Conservation (phyloP, 1,284 basidiomycete genomes). For the Apiotrichum mycotoxinovorans region DNA sequence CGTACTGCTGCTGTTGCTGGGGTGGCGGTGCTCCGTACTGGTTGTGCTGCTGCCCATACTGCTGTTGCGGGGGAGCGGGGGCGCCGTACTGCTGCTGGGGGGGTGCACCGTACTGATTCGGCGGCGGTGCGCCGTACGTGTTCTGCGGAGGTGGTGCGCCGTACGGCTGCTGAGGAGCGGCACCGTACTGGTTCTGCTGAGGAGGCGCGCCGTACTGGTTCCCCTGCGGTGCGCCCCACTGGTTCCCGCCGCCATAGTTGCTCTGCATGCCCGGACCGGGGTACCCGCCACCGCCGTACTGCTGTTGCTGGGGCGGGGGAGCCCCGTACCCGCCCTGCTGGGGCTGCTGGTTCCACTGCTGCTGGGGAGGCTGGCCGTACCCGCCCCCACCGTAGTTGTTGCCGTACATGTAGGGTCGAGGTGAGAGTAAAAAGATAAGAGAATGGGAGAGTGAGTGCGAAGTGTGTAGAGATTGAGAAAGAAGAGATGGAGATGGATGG, state of each 20-base stretch:
- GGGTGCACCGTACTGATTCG: neutral
- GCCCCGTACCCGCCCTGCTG: slow-evolving; percentile 15
- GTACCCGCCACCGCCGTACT: slow-evolving; percentile 13
- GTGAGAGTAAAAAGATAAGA: neutral
- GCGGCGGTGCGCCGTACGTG: slow-evolving; percentile 11
- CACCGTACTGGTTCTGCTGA: slow-evolving; percentile 14
- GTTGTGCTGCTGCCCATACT: slow-evolving; percentile 10
- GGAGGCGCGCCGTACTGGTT: slow-evolving; percentile 7
- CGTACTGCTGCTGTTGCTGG: slow-evolving; percentile 8
- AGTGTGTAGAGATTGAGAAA: too few relatives aligned
- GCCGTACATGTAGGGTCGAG: slow-evolving; percentile 12
- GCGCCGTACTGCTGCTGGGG: slow-evolving; percentile 16
- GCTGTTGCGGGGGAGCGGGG: neutral
- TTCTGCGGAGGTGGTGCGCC: slow-evolving; percentile 11
- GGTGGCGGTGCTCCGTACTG: slow-evolving; percentile 18
- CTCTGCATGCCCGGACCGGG: neutral
- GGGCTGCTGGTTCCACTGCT: slow-evolving; percentile 9
- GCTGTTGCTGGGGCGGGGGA: slow-evolving; percentile 5
- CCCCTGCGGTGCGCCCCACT: slow-evolving; percentile 11
- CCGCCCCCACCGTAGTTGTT: slow-evolving; percentile 9
- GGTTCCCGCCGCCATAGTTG: slow-evolving; percentile 14
- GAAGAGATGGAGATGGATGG: too few relatives aligned
- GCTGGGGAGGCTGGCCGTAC: slow-evolving; percentile 9
- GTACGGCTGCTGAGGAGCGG: neutral
- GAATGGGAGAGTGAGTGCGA: neutral